These are phyloP conservation scores for Sphaceloma murrayae DNA, from an alignment of 2,329 filamentous ascomycete species.

Conservation along the genomic window DNA sequence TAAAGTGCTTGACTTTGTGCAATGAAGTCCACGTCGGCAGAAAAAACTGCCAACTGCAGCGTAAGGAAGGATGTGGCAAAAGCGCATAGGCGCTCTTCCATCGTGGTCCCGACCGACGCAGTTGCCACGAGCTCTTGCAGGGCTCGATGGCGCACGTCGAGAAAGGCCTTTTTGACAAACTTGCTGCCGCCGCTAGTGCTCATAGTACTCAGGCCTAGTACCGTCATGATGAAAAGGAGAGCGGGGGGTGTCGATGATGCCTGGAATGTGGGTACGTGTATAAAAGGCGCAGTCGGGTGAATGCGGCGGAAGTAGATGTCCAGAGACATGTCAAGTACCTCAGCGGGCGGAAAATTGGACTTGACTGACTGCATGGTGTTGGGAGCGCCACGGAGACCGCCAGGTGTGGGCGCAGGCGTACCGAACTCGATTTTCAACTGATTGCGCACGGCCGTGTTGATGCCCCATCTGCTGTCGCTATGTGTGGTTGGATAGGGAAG, in stretches of 20 bases:
- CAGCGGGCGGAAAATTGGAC: constrained; percentile 38
- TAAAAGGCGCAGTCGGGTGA: constrained; percentile 44
- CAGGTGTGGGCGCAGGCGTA: constrained; percentile 23
- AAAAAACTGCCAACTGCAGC: constrained; percentile 42
- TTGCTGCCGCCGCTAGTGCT: constrained; percentile 43
- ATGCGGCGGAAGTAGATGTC: constrained; percentile 47
- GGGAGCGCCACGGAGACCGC: constrained; percentile 22
- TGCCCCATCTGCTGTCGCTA: constrained; percentile 30
- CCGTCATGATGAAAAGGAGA: constrained; percentile 44
- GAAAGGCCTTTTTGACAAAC: constrained; percentile 41
- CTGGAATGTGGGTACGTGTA: constrained; percentile 45
- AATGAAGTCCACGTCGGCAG: constrained; percentile 36
- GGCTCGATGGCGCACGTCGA: constrained; percentile 28
- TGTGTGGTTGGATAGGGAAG: constrained; percentile 24
- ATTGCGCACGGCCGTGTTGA: constrained; percentile 33
- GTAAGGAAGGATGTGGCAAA: constrained; percentile 41
- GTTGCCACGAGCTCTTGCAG: constrained; percentile 36
- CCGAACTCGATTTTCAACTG: constrained; percentile 30
- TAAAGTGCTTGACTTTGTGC: constrained; percentile 44
- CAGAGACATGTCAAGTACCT: constrained; percentile 45
- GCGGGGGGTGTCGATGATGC: constrained; percentile 40
- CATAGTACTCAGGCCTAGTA: constrained; percentile 44
- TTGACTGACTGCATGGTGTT: constrained; percentile 2
- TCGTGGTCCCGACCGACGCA: constrained; percentile 32
- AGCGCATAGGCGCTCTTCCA: constrained; percentile 37